These are phyloP conservation scores for Kodamaea arcana DNA, from an alignment of 1,139 yeast species.

Conservation along the genomic window DNA sequence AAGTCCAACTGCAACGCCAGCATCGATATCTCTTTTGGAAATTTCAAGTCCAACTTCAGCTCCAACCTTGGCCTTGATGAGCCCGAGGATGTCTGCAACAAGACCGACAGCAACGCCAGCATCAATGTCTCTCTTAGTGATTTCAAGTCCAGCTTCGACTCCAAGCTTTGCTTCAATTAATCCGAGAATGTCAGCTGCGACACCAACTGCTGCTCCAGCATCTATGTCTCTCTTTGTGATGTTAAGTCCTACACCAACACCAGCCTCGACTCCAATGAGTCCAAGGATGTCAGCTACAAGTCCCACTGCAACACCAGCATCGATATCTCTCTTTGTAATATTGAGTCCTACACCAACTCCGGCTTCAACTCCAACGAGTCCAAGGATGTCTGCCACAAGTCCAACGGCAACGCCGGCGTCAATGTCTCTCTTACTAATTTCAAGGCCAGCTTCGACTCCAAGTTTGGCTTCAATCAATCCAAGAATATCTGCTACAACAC, in stretches of 20 bases:
- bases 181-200: slow-evolving; percentile 12
- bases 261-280: slow-evolving; percentile 8
- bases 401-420: slow-evolving; percentile 3
- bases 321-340: slow-evolving; percentile 13
- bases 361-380: slow-evolving; percentile 1
- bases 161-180: slow-evolving; percentile 3
- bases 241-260: slow-evolving; percentile 11
- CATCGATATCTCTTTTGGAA: slow-evolving; percentile 3
- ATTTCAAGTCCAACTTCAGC: slow-evolving; percentile 11
- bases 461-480: slow-evolving; percentile 1
- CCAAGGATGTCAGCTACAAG: slow-evolving; percentile 10
- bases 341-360: not conserved
- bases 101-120: slow-evolving; percentile 4
- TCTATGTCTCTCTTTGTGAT: slow-evolving; percentile 21
- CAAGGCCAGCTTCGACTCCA: slow-evolving; percentile 4
- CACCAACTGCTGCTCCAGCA: slow-evolving; percentile 17
- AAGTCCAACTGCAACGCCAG: slow-evolving; percentile 10
- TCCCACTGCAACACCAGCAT: slow-evolving; percentile 12
- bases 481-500: slow-evolving; percentile 2
- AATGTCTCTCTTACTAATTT: slow-evolving; percentile 7
- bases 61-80: slow-evolving; percentile 5
- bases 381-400: slow-evolving; percentile 1
- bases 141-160: slow-evolving; percentile 4
- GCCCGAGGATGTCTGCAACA: slow-evolving; percentile 6
- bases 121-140: slow-evolving; percentile 6